Base-by-base conservation (phyloP, 2,329 filamentous ascomycete species). In the Helotiales sp. region DNA sequence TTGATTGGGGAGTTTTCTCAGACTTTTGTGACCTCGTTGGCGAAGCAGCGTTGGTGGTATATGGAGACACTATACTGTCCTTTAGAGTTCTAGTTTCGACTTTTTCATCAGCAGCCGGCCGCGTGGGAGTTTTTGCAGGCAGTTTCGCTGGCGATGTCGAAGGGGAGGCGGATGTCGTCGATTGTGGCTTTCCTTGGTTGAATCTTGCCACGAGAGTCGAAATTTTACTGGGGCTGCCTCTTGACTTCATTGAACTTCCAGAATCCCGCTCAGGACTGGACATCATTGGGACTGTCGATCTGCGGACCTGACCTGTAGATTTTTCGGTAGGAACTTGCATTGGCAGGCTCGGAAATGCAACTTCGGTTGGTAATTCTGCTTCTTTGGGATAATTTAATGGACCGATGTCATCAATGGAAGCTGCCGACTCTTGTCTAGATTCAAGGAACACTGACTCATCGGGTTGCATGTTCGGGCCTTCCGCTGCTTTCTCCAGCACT, bases 181-280 rank as follows among this genome's bases (percentile, higher is more conserved):
- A 37, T 34, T 34, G 28, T 40, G 6, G 30, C n/a, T 22, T 57
- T 40, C n/a, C 30, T 20, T 57, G 52, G 34, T 74, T 71, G 49
- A 75, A 77, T 55, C 68, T 76, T 20, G 74, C 75, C 22, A 75
- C 72, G 5, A 77, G 65, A 50, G 73, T 72, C 61, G 71, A 76
- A 20, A 77, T 73, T 26, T 71, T 76, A 8, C 64, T 64, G 8
- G 69, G 69, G n/a, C 63, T 70, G 17, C 59, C 50, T 52, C 63
- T 20, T 24, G 5, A 15, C 26, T 57, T 64, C 5, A 26, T 61
- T 47, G 26, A 6, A 13, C 13, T 52, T 17, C 34, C 30, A 28
- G 60, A 28, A 37, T 6, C 32, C 32, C 40, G 40, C 7, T n/a
- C 24, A 28, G 37, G 26, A 5, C 37, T 52, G 11, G 43, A 64